Conservation (phyloP, 2,329 filamentous ascomycete species). For the Hypoxylon sp. region DNA sequence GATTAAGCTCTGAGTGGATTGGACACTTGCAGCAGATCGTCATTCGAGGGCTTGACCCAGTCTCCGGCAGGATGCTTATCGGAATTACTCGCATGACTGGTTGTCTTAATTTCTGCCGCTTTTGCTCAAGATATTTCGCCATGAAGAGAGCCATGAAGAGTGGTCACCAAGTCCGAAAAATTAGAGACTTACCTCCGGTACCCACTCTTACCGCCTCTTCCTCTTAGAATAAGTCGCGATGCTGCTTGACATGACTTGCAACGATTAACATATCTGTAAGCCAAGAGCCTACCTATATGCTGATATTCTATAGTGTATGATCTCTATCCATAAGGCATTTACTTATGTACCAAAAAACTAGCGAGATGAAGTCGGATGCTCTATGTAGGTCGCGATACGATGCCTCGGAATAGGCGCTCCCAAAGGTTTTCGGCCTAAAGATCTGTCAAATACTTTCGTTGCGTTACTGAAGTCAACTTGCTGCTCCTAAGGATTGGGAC, state of each 20-base stretch:
- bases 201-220: neutral
- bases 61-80: constrained; percentile 30
- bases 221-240: constrained; percentile 19
- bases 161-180: too few species aligned
- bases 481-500: neutral
- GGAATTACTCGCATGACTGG: constrained; percentile 41
- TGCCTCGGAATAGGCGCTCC: too few species aligned
- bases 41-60: constrained; percentile 33
- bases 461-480: neutral
- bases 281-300: neutral
- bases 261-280: neutral
- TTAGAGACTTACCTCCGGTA: too few species aligned
- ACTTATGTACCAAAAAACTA: neutral
- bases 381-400: neutral
- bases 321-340: neutral
- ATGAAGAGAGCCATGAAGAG: too few species aligned
- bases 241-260: constrained; percentile 17
- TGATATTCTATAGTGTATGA: neutral
- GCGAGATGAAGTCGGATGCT: neutral
- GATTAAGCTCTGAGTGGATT: constrained; percentile 32
- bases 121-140: neutral
- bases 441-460: neutral
- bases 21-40: constrained; percentile 37
- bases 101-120: constrained; percentile 17
- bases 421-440: neutral